Percentiles rank a stretch among this genome's conserved stretches.
Evolutionary conservation across 768 basidiomycete species (phyloP).

Genomic region (Phlebiopsis flavidoalba): DNA sequence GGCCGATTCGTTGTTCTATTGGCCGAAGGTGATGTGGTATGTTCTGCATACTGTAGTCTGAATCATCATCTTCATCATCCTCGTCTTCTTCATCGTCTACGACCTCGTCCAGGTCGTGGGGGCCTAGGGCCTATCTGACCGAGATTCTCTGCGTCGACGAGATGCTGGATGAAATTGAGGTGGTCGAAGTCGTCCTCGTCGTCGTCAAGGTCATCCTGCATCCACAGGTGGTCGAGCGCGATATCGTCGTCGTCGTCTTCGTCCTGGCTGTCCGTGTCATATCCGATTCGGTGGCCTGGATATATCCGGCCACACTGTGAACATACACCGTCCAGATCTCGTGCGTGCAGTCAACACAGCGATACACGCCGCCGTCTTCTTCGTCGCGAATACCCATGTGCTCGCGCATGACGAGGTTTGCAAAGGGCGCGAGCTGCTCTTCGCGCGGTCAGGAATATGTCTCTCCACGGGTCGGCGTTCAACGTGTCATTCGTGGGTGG

Average conservation of each 20-base stretch:
- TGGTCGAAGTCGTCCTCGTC: slow-evolving; percentile 1
- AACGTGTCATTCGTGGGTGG: slow-evolving; percentile 23
- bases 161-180: background rate
- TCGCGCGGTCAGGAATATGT: slow-evolving; percentile 44
- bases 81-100: slow-evolving; percentile 6
- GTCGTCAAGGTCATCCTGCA: slow-evolving; percentile 7
- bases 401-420: slow-evolving; percentile 26
- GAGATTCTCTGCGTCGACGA: background rate
- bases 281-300: slow-evolving; percentile 36
- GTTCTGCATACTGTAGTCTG: background rate
- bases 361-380: slow-evolving; percentile 73
- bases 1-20: too few species aligned
- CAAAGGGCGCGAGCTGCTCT: slow-evolving; percentile 1
- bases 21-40: too few species aligned
- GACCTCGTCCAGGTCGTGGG: background rate
- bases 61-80: slow-evolving; percentile 8
- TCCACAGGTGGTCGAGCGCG: slow-evolving; percentile 18
- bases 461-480: slow-evolving; percentile 58
- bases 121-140: background rate
- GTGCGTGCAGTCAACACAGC: slow-evolving; percentile 72
- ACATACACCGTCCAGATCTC: slow-evolving; percentile 72
- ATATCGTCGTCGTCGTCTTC: slow-evolving; percentile 10
- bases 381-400: slow-evolving; percentile 62
- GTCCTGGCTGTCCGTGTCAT: slow-evolving; percentile 17
- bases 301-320: slow-evolving; percentile 57